Evolutionary conservation across 116 monocot species (phyloP).

Genomic region (Posidonia oceanica): DNA sequence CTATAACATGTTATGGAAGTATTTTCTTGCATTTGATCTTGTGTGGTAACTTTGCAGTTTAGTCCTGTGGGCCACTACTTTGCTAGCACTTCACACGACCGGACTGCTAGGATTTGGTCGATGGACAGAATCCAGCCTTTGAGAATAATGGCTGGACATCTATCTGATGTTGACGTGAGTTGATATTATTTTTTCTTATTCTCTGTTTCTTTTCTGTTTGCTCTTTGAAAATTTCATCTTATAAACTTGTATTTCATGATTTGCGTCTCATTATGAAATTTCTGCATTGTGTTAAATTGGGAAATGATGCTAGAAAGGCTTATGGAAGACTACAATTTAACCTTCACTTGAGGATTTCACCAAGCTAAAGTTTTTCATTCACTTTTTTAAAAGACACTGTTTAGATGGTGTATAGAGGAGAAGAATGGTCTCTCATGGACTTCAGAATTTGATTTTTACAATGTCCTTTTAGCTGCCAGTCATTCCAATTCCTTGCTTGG

Average conservation of each 20-base stretch:
- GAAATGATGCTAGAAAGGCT: background rate
- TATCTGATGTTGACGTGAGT: slow-evolving; percentile 99
- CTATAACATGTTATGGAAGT: no score
- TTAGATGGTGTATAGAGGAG: no score
- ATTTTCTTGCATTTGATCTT: background rate
- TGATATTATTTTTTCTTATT: background rate
- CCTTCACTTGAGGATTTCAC: no score
- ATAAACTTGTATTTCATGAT: background rate
- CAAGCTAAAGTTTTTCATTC: no score
- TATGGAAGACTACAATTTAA: no score
- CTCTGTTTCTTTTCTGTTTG: background rate
- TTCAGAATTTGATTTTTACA: no score
- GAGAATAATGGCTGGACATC: slow-evolving; percentile 99
- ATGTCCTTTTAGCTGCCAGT: no score
- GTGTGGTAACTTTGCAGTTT: slow-evolving; percentile 42
- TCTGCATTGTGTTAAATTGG: background rate
- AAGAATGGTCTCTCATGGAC: no score
- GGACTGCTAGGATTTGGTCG: slow-evolving; percentile 98
- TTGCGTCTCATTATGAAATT: background rate
- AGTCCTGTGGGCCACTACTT: slow-evolving; percentile 98
- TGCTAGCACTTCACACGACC: slow-evolving; percentile 95
- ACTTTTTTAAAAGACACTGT: no score
- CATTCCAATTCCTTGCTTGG: no score
- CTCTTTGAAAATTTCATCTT: background rate
- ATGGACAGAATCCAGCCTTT: slow-evolving; percentile 95